Evolutionary conservation across 2,329 filamentous ascomycete genomes (phyloP).

Genomic region (Coniochaeta ligniaria): DNA sequence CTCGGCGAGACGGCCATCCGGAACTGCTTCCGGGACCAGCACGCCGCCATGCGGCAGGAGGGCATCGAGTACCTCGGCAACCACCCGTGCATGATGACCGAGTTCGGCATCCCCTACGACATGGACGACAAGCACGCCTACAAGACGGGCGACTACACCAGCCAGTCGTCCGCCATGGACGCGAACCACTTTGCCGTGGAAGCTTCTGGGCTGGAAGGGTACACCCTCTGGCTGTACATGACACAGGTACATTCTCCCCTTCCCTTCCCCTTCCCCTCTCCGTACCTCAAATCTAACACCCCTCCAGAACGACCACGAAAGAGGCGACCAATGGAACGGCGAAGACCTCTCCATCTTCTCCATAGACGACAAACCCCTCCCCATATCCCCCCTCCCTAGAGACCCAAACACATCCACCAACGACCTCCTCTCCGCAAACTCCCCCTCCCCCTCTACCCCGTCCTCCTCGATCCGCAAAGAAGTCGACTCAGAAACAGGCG

Average conservation of each 20-base stretch:
- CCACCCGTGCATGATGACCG: conserved; percentile 83
- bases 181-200: conserved; percentile 94
- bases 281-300: no score
- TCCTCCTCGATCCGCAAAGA: conserved; percentile 24
- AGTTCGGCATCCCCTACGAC: conserved; percentile 97
- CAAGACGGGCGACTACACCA: conserved; percentile 89
- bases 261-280: neutral
- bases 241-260: conserved; percentile 44
- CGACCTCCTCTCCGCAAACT: conserved; percentile 33
- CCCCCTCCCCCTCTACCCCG: conserved; percentile 20
- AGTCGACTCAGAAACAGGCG: conserved; percentile 44
- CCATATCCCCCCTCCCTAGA: conserved; percentile 41
- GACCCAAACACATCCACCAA: conserved; percentile 36
- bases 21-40: conserved; percentile 85
- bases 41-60: conserved; percentile 76
- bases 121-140: conserved; percentile 98
- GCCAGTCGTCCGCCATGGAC: conserved; percentile 86
- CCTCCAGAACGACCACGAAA: conserved; percentile 70
- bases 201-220: conserved; percentile 74
- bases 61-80: conserved; percentile 82
- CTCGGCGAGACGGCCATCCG: conserved; percentile 89
- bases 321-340: conserved; percentile 95
- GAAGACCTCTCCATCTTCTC: conserved; percentile 93
- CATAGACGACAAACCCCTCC: conserved; percentile 64
- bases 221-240: conserved; percentile 84